phyloP scores from a whole-genome alignment of 2,329 filamentous ascomycete species.

The Exophiala xenobiotica region DNA sequence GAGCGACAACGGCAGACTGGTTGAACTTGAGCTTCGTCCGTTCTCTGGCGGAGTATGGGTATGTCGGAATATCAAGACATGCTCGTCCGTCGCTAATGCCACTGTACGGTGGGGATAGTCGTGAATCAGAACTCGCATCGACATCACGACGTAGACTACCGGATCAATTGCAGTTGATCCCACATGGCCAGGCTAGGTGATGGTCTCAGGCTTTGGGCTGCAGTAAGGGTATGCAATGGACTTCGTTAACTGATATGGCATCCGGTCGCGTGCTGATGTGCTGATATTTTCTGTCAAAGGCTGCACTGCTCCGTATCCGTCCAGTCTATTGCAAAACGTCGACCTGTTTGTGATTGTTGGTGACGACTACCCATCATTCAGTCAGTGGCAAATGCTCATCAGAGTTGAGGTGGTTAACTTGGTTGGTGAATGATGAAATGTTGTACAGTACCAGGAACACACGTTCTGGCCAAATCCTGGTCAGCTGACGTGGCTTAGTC shows the following conservation, averaged over 20 bases:
- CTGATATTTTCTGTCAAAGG: neutral
- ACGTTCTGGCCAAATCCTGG: neutral
- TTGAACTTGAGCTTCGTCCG: constrained; percentile 40
- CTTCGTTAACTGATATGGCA: neutral
- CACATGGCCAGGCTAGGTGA: constrained; percentile 8
- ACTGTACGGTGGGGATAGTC: constrained; percentile 86
- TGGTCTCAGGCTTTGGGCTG: too few species aligned
- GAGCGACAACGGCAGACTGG: constrained; percentile 28
- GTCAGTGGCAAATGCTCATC: too few species aligned
- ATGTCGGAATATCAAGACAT: constrained; percentile 85
- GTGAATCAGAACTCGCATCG: constrained; percentile 77
- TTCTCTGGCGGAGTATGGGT: constrained; percentile 59
- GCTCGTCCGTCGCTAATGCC: constrained; percentile 74
- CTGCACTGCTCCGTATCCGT: neutral
- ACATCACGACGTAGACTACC: constrained; percentile 41
- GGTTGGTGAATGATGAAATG: neutral
- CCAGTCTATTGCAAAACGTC: neutral
- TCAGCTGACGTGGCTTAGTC: neutral
- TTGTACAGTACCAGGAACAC: neutral
- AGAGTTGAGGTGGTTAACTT: too few species aligned
- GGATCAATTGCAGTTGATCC: constrained; percentile 3
- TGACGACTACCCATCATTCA: too few species aligned
- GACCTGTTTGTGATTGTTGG: too few species aligned
- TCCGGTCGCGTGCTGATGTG: constrained; percentile 1
- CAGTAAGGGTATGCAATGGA: neutral